A percentile compares a stretch with the other conserved stretches of the same genome.
phyloP scores from a whole-genome alignment of 768 basidiomycete genomes.

The Pleurotus cornucopiae region DNA sequence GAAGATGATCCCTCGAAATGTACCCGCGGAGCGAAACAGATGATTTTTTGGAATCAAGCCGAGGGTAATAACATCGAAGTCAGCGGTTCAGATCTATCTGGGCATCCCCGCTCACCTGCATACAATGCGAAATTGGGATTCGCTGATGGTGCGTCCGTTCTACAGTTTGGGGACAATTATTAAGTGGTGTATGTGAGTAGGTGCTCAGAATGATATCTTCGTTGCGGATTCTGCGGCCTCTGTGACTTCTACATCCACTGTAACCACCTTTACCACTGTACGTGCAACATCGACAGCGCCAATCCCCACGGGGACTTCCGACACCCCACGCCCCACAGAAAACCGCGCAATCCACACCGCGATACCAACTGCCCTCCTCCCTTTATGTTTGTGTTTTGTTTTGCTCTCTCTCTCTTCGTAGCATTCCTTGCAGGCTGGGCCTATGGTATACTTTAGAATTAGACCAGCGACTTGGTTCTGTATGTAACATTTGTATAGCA shows the following conservation, averaged over 20 bases:
- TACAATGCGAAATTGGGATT: slow-evolving; percentile 22
- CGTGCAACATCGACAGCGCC: not conserved
- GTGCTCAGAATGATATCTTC: slow-evolving; percentile 9
- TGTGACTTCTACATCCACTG: not conserved
- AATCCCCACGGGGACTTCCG: not conserved
- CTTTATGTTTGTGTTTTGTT: not conserved
- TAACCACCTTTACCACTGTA: not conserved
- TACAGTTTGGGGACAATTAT: no score
- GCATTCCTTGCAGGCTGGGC: no score
- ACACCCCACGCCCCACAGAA: not conserved
- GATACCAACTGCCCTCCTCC: not conserved
- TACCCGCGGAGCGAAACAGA: slow-evolving; percentile 36
- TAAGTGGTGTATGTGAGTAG: not conserved
- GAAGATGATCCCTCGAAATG: slow-evolving; percentile 29
- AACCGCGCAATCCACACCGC: not conserved
- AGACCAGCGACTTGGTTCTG: no score
- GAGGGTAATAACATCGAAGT: slow-evolving; percentile 41
- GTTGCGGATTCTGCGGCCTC: not conserved
- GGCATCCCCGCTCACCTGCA: slow-evolving; percentile 31
- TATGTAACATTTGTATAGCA: no score
- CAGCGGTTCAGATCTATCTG: slow-evolving; percentile 36
- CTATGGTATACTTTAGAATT: no score
- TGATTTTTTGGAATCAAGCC: slow-evolving; percentile 38
- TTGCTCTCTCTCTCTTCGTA: no score
- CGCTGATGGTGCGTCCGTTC: not conserved